A percentile compares a stretch with the other conserved stretches of the same genome.
Conservation (phyloP, 2,329 filamentous ascomycete species). For the Chaetomiaceae sp. region DNA sequence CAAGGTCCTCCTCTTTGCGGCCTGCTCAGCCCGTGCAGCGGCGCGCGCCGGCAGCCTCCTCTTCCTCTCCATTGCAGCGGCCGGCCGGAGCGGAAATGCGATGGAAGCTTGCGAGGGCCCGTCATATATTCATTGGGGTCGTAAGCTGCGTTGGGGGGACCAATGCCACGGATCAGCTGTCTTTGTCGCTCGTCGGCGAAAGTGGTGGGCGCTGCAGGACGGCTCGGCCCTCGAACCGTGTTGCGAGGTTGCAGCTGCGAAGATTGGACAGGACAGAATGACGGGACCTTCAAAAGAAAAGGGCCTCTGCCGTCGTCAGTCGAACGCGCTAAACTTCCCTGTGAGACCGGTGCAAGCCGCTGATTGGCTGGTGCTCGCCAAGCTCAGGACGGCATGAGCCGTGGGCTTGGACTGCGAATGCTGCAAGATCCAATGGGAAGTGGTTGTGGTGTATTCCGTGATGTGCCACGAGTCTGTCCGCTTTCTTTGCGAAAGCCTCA, state of each 20-base stretch:
- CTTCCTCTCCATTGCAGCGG: slow-evolving; percentile 55
- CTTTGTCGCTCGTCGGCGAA: background rate
- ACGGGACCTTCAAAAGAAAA: slow-evolving; percentile 16
- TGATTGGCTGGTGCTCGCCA: slow-evolving; percentile 3
- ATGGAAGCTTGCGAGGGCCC: background rate
- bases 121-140: slow-evolving; percentile 26
- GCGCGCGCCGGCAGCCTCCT: slow-evolving; percentile 60
- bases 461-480: too few relatives aligned
- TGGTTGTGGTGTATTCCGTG: too few relatives aligned
- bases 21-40: slow-evolving; percentile 55
- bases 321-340: slow-evolving; percentile 9
- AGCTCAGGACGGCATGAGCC: background rate
- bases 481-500: too few relatives aligned
- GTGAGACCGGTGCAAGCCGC: slow-evolving; percentile 1
- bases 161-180: background rate
- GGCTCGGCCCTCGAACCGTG: background rate
- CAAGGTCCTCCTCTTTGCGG: slow-evolving; percentile 54
- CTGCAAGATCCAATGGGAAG: background rate
- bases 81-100: slow-evolving; percentile 21
- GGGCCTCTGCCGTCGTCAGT: background rate
- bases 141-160: background rate
- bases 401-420: background rate
- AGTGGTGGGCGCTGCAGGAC: background rate
- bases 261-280: slow-evolving; percentile 2
- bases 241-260: slow-evolving; percentile 11